These are phyloP conservation scores for Lactarius indigo DNA, from an alignment of 768 basidiomycete species.

Conservation along the genomic window DNA sequence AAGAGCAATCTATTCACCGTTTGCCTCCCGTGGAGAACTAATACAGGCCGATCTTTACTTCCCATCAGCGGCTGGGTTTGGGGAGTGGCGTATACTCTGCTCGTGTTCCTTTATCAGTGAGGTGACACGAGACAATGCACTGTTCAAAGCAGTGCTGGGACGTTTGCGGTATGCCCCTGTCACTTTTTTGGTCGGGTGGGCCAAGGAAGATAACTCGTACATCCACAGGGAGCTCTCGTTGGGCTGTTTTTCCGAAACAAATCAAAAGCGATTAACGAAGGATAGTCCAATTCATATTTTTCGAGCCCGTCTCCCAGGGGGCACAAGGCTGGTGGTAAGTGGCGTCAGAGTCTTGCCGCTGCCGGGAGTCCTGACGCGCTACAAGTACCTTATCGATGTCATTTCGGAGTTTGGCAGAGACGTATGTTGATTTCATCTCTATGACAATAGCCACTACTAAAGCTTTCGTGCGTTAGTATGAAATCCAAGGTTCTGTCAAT, in stretches of 20 bases:
- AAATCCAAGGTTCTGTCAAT: constrained; percentile 14
- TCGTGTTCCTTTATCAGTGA: not conserved
- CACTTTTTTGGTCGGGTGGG: not conserved
- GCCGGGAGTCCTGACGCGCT: not conserved
- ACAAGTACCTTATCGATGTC: constrained; percentile 22
- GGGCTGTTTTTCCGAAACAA: constrained; percentile 19
- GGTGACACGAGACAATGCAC: not conserved
- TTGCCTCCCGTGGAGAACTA: not conserved
- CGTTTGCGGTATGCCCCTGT: constrained; percentile 9
- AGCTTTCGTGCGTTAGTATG: not conserved
- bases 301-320: constrained; percentile 20
- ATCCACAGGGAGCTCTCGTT: constrained; percentile 17
- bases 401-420: constrained; percentile 17
- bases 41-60: constrained; percentile 19
- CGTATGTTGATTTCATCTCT: not conserved
- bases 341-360: not conserved
- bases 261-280: constrained; percentile 18
- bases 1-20: not conserved
- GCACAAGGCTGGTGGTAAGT: constrained; percentile 19
- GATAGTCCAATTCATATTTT: constrained; percentile 22
- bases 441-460: not conserved
- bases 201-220: not conserved
- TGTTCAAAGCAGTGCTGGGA: not conserved
- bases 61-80: constrained; percentile 5
- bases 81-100: constrained; percentile 18